Percentiles rank a stretch among this genome's conserved stretches.
Evolutionary conservation across 2,329 filamentous ascomycete species (phyloP).

Genomic region (Cercospora janseana): DNA sequence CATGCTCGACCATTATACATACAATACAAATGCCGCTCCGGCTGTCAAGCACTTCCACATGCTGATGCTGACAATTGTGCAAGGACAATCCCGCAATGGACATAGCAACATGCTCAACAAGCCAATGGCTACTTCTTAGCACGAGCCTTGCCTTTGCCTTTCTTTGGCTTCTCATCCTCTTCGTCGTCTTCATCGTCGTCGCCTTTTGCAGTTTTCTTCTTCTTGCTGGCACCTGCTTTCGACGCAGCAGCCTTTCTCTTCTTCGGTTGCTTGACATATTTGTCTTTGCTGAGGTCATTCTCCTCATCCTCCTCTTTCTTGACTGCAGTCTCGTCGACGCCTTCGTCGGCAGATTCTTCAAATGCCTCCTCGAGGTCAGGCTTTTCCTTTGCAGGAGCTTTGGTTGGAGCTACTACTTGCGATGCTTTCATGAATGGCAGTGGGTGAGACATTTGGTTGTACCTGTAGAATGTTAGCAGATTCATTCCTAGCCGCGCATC

Average conservation of each 20-base stretch:
- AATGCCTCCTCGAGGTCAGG: slow-evolving; percentile 96
- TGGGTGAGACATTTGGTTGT: slow-evolving; percentile 83
- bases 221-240: slow-evolving; percentile 51
- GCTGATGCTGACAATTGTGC: neutral
- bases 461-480: slow-evolving; percentile 51
- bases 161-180: slow-evolving; percentile 39
- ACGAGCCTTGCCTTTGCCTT: slow-evolving; percentile 44
- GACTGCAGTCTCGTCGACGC: slow-evolving; percentile 40
- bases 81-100: neutral
- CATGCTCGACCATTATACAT: slow-evolving; percentile 1
- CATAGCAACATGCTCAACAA: neutral
- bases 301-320: slow-evolving; percentile 59
- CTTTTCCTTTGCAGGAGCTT: slow-evolving; percentile 66
- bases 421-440: slow-evolving; percentile 95
- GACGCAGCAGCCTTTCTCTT: slow-evolving; percentile 55
- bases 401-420: slow-evolving; percentile 70
- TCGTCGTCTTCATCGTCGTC: slow-evolving; percentile 43
- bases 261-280: slow-evolving; percentile 92
- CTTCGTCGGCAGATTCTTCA: slow-evolving; percentile 79
- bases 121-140: slow-evolving; percentile 24
- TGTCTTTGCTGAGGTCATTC: slow-evolving; percentile 87
- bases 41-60: neutral
- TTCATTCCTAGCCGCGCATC: neutral
- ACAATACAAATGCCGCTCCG: neutral
- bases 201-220: slow-evolving; percentile 72